These are phyloP conservation scores for Leishmania tropica DNA, from an alignment of 208 protist species.

Conservation along the genomic window DNA sequence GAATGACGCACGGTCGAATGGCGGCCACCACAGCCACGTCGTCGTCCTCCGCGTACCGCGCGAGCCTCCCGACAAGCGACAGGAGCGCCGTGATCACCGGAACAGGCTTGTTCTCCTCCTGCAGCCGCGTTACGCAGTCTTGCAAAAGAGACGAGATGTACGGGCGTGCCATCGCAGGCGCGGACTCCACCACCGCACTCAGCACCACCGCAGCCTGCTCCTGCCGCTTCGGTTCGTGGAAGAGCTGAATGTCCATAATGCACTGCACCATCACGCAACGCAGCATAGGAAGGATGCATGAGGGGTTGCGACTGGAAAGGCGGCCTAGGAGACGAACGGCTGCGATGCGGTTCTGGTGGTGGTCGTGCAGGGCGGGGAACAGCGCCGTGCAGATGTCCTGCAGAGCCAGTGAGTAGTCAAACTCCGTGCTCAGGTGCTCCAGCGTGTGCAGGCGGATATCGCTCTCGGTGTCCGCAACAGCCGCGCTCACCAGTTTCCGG, in stretches of 20 bases:
- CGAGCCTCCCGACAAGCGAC: constrained; percentile 82
- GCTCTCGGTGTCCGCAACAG: constrained; percentile 88
- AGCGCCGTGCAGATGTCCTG: constrained; percentile 73
- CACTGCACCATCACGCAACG: constrained; percentile 86
- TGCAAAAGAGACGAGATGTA: constrained; percentile 84
- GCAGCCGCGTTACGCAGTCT: constrained; percentile 66
- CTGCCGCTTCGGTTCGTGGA: constrained; percentile 78
- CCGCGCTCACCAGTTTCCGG: constrained; percentile 78
- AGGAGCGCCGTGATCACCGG: constrained; percentile 77
- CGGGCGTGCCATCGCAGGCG: constrained; percentile 73
- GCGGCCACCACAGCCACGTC: constrained; percentile 69
- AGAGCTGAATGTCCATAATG: constrained; percentile 81
- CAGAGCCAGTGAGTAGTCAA: constrained; percentile 78
- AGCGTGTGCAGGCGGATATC: constrained; percentile 89
- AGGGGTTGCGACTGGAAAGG: constrained; percentile 77
- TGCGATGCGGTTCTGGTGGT: constrained; percentile 83
- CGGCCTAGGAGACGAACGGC: constrained; percentile 84
- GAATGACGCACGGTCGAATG: constrained; percentile 73
- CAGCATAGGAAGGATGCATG: constrained; percentile 81
- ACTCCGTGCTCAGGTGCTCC: constrained; percentile 70
- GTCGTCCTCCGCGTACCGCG: constrained; percentile 77
- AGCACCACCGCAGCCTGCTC: constrained; percentile 81
- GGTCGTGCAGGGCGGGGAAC: constrained; percentile 85
- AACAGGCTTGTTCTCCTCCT: constrained; percentile 50
- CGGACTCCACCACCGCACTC: constrained; percentile 79